A percentile compares a stretch with the other conserved stretches of the same genome.
Evolutionary conservation across 225 moss, liverwort and hornwort species (phyloP).

Genomic region (Bryoerythrophyllum caledonicum): DNA sequence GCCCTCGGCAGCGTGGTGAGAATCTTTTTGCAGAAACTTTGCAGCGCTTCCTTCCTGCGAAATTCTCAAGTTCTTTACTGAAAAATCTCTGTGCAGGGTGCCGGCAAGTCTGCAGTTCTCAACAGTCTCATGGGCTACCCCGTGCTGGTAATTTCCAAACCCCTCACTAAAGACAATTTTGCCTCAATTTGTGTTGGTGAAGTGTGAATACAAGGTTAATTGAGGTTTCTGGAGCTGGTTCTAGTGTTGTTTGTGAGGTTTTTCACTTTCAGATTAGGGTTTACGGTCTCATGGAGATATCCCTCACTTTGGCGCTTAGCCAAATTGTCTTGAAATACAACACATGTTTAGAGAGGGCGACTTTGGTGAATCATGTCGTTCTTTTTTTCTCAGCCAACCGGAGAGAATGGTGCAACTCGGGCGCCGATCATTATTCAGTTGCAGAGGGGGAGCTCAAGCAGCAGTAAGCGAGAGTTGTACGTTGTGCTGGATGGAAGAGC

Average conservation of each 20-base stretch:
- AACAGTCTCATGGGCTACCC: slow-evolving; percentile 94
- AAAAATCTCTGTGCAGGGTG: slow-evolving; percentile 56
- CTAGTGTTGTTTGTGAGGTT: not conserved
- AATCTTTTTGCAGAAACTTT: too few relatives aligned
- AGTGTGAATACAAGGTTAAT: not conserved
- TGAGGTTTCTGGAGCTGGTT: slow-evolving; percentile 3
- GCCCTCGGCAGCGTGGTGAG: slow-evolving; percentile 49
- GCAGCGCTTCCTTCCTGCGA: not conserved
- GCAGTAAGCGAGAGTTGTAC: slow-evolving; percentile 64
- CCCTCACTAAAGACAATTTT: not conserved
- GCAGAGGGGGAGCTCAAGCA: slow-evolving; percentile 64
- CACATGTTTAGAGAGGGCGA: too few relatives aligned
- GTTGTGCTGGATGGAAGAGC: slow-evolving; percentile 76
- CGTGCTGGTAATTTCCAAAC: slow-evolving; percentile 67
- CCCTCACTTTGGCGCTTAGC: too few relatives aligned
- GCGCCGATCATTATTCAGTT: slow-evolving; percentile 87
- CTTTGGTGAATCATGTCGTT: too few relatives aligned
- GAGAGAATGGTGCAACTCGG: slow-evolving; percentile 98
- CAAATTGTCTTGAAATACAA: too few relatives aligned
- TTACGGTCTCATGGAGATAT: slow-evolving; percentile 10
- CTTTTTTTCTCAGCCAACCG: slow-evolving; percentile 65
- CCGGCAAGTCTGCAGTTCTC: slow-evolving; percentile 94
- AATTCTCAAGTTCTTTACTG: not conserved
- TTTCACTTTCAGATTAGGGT: slow-evolving; percentile 21
- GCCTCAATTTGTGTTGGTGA: not conserved